Evolutionary conservation across 2,329 filamentous ascomycete genomes (phyloP).

Genomic region (Calonectria pauciramosa): DNA sequence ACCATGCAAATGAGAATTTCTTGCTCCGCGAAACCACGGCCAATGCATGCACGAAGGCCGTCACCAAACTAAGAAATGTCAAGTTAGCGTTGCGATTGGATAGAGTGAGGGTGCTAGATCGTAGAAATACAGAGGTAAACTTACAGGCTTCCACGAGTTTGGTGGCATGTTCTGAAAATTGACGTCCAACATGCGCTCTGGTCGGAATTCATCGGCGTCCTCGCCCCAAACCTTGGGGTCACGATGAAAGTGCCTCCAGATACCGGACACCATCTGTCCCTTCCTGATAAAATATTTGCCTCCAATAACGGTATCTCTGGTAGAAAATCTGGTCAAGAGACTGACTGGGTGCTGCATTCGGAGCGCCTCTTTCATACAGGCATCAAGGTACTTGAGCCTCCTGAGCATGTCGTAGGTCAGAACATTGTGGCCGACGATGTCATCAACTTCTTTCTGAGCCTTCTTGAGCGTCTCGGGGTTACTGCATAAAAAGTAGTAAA

Average conservation of each 20-base stretch:
- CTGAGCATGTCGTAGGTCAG: neutral
- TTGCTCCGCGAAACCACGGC: neutral
- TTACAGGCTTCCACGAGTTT: neutral
- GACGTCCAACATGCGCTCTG: neutral
- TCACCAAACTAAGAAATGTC: neutral
- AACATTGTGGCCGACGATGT: neutral
- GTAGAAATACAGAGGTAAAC: too few relatives aligned
- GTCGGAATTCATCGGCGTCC: neutral
- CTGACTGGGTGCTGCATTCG: neutral
- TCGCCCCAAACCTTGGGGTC: neutral
- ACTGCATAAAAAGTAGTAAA: neutral
- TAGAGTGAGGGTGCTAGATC: neutral
- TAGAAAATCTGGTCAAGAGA: neutral
- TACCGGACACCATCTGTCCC: neutral
- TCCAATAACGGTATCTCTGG: neutral
- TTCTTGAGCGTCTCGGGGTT: neutral
- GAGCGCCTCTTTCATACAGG: neutral
- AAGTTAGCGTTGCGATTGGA: neutral
- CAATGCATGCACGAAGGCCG: neutral
- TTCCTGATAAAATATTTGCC: neutral
- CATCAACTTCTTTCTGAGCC: neutral
- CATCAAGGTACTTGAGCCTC: neutral
- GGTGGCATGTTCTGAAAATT: neutral
- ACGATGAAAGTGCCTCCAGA: neutral
- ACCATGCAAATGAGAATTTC: neutral